phyloP scores from a whole-genome alignment of 148 eudicot genomes.

The Camellia granthamiana region DNA sequence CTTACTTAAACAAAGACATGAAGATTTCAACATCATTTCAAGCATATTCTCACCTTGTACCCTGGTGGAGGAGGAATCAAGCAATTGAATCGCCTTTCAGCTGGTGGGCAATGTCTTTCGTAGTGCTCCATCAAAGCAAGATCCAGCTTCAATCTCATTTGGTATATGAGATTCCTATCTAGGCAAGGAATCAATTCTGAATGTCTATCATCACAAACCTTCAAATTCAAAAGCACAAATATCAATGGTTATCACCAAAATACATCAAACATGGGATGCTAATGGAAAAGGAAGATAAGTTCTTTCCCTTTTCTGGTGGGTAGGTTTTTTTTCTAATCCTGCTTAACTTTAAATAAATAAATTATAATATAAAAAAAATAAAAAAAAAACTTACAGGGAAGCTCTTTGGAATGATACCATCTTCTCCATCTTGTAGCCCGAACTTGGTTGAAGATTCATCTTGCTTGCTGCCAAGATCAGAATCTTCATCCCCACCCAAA shows the following conservation, averaged over 20 bases:
- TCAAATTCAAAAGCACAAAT: conserved; percentile 18
- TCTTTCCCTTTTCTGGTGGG: background rate
- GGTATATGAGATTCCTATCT: conserved; percentile 93
- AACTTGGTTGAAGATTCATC: conserved; percentile 58
- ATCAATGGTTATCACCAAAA: conserved; percentile 14
- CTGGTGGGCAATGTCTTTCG: conserved; percentile 96
- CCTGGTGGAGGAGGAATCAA: conserved; percentile 97
- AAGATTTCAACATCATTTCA: background rate
- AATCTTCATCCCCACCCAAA: conserved; percentile 84
- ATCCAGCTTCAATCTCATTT: conserved; percentile 92
- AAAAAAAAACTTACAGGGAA: conserved; percentile 69
- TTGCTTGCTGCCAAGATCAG: conserved; percentile 47
- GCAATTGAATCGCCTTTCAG: conserved; percentile 91
- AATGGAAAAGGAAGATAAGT: background rate
- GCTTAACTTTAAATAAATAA: background rate
- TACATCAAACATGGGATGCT: background rate
- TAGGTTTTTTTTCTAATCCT: background rate
- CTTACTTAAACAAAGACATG: background rate
- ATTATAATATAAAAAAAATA: no score
- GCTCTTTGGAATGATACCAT: conserved; percentile 59
- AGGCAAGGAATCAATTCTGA: conserved; percentile 95
- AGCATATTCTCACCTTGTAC: conserved; percentile 60
- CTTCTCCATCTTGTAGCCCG: conserved; percentile 62
- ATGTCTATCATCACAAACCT: conserved; percentile 97
- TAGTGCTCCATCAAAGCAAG: conserved; percentile 98